Evolutionary conservation across 1,284 basidiomycete genomes (phyloP), one percentile per base, ranked within the genome.

Genomic region (Sporisorium graminicola): DNA sequence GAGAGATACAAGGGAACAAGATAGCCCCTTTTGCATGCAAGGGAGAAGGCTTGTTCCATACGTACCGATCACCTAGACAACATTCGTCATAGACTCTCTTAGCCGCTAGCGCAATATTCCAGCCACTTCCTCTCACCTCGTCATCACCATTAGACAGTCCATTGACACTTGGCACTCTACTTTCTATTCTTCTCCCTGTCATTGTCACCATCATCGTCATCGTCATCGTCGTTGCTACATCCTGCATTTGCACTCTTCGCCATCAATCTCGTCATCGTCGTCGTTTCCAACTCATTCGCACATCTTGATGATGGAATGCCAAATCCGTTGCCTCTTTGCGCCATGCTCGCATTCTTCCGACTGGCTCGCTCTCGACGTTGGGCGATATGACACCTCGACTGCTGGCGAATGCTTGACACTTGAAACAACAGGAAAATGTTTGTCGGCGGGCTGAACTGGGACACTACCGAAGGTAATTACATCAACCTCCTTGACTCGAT

Each of bases 381-480:
- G 37, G 40, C 31, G 49, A 22, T 27, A 37, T 59, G 54, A 33
- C 54, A 51, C n/a, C 40, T 12, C 26, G 35, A 53, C 18, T 40
- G 16, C 18, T 49, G 49, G 56, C 52, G 14, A 37, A 33, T 33
- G 22, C 26, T 16, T 47, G 33, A 59, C 52, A 27, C n/a, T 63
- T 40, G 49, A 58, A 29, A 87, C 89, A 96, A 87, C 89, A 96
- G 95, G 87, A 98, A 98, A 89, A 97, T 95, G 94, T 97, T 97
- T 86, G 93, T 97, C 82, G 94, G 94, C 77, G 94, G 95, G 76
- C 89, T 97, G 65, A 95, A 96, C 88, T 97, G 95, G 94, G 94
- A 97, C 86, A 97, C 94, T 77, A 94, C 93, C 83, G 95, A 97
- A 88, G 94, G 94, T 78, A 66, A 46, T 12, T 70, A 70, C 43